Conservation (phyloP, 2,329 filamentous ascomycete genomes). For the Fusarium siculi region DNA sequence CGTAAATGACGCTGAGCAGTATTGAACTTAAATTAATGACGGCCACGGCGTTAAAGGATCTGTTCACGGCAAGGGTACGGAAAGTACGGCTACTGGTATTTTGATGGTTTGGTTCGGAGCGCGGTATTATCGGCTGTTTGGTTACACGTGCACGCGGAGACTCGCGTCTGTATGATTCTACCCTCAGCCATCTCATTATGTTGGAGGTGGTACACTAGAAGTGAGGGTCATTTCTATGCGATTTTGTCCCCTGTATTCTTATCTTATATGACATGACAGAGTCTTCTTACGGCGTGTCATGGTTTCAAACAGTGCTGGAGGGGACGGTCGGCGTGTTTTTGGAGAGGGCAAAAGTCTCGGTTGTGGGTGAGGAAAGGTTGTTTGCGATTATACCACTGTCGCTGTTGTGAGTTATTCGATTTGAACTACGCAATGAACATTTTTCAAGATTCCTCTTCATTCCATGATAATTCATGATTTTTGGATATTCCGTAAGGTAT, state of each 20-base stretch:
- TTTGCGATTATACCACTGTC: constrained; percentile 40
- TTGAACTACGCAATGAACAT: constrained; percentile 23
- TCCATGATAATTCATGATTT: neutral
- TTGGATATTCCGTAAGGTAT: neutral
- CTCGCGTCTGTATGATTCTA: constrained; percentile 32
- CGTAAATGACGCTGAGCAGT: constrained; percentile 43
- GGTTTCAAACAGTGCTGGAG: constrained; percentile 30
- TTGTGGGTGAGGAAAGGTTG: constrained; percentile 29
- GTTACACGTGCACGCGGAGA: constrained; percentile 36
- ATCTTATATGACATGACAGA: constrained; percentile 36
- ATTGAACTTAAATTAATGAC: constrained; percentile 51
- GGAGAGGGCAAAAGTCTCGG: constrained; percentile 21
- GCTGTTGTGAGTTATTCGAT: constrained; percentile 27
- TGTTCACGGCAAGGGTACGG: constrained; percentile 42
- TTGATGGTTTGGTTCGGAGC: constrained; percentile 42
- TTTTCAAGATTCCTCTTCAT: neutral
- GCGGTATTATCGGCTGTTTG: constrained; percentile 39
- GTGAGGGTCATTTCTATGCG: constrained; percentile 32
- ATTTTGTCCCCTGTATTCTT: constrained; percentile 39
- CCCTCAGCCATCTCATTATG: constrained; percentile 34
- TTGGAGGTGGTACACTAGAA: constrained; percentile 31
- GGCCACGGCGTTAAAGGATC: constrained; percentile 51
- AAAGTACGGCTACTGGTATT: constrained; percentile 44
- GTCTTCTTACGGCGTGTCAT: constrained; percentile 31
- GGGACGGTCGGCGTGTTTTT: constrained; percentile 29